Base-by-base conservation (phyloP, 495 filamentous ascomycete species). In the Mycothermus thermophilus region DNA sequence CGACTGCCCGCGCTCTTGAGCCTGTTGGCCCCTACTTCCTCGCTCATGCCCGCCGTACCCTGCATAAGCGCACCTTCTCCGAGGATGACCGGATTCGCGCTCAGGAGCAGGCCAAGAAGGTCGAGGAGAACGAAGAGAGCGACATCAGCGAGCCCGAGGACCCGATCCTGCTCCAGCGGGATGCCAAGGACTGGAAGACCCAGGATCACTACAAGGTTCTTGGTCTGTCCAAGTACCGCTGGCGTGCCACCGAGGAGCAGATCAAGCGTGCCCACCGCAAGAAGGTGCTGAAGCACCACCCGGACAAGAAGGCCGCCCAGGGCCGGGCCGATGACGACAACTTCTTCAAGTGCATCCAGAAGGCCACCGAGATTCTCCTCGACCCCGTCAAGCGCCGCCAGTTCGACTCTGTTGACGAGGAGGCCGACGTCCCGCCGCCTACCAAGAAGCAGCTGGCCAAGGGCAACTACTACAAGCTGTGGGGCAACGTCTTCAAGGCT, bases 321-420 rank as follows among this genome's bases (percentile, higher is more conserved):
- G 84, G 90, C 41, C 71, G 66, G 41, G 76, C 77, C 44, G 86
- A 97, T 60, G 86, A 93, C 63, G 90, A 97, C 62, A 80, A 77
- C 49, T 97, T 97, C 72, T 97, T 97, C 79, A 97, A 97, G 72
- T 97, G 90, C 61, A 97, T 97, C 58, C 90, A 97, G 67, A 94
- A 93, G 59, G 90, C 90, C 40, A 88, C 78, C 50, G 90, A 97
- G 54, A 67, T 95, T 36, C 80, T 97, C 12, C 69, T 80, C 26
- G 90, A 97, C 67, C 86, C 90, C 26, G 68, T 75, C 55, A 93
- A 83, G 64, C 84, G 92, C 40, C 79, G 88, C 26, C 90, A 97
- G 62, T 97, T 79, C 63, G 90, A 97, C 58, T 93, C 83, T 32
- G 85, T 95, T 15, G 90, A 97, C 54, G 85, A 93, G 62, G 75